A percentile compares a stretch with the other conserved stretches of the same genome.
phyloP scores from a whole-genome alignment of 306 rosid species.

The Bauhinia variegata region DNA sequence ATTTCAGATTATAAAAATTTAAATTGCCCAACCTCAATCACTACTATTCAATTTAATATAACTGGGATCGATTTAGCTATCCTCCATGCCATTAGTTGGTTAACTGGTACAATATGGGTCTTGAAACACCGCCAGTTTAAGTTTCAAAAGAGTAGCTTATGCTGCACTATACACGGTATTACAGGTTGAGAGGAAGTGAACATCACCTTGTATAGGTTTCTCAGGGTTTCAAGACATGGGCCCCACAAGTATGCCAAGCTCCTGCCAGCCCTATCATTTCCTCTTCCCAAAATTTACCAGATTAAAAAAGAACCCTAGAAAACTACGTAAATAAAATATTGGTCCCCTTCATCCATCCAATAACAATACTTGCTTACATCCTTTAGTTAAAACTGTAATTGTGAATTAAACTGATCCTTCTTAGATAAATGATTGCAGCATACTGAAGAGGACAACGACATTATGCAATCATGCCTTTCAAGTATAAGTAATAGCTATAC shows the following conservation, averaged over 20 bases:
- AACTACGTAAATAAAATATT: not conserved
- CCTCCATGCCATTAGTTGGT: not conserved
- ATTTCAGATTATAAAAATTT: no score
- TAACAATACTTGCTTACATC: not conserved
- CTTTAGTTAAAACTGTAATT: not conserved
- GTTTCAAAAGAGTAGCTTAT: not conserved
- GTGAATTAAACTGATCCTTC: slow-evolving; percentile 16
- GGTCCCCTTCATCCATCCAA: not conserved
- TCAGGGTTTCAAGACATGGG: not conserved
- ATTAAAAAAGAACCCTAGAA: slow-evolving; percentile 5
- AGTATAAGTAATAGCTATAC: slow-evolving; percentile 6
- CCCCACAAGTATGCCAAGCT: slow-evolving; percentile 15
- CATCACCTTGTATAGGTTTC: not conserved
- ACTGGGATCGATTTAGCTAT: slow-evolving; percentile 4
- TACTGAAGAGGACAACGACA: slow-evolving; percentile 5
- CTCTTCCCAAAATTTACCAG: not conserved
- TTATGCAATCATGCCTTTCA: slow-evolving; percentile 9
- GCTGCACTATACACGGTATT: not conserved
- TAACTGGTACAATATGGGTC: slow-evolving; percentile 8
- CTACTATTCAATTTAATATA: not conserved
- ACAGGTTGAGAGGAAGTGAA: slow-evolving; percentile 2
- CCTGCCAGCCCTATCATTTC: not conserved
- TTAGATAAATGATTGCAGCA: not conserved
- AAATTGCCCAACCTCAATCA: not conserved
- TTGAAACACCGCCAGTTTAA: not conserved